Percentiles rank a stretch among this genome's conserved stretches.
Evolutionary conservation across 139 green algal species (phyloP).

Genomic region (Closterium sp.): DNA sequence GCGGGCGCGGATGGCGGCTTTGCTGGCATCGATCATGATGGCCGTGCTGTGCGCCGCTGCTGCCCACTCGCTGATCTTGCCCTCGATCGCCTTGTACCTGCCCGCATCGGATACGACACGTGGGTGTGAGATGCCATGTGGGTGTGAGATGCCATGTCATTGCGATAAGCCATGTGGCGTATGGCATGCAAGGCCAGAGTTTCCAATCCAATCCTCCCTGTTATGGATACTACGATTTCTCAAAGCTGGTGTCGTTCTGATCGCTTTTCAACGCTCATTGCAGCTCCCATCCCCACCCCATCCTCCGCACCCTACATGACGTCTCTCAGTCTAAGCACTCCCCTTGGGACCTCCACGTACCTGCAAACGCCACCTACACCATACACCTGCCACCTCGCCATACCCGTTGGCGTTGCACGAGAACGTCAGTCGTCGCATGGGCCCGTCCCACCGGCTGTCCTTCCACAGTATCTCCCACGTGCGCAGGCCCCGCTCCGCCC

Average conservation of each 20-base stretch:
- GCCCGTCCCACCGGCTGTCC: background rate
- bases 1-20: background rate
- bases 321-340: too few relatives aligned
- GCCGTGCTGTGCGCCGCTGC: constrained; percentile 5
- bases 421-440: background rate
- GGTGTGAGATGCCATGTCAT: background rate
- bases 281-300: background rate
- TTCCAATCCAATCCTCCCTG: background rate
- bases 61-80: constrained; percentile 21
- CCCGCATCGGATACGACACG: background rate
- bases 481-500: background rate
- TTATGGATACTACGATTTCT: background rate
- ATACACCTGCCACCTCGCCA: background rate
- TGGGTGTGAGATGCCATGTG: background rate
- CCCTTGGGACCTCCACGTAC: background rate
- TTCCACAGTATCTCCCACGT: background rate
- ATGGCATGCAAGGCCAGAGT: background rate
- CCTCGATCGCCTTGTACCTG: constrained; percentile 18
- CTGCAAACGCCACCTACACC: background rate
- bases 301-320: background rate
- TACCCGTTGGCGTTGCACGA: background rate
- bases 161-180: background rate
- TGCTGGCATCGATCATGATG: constrained; percentile 3
- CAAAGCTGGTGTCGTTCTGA: too few relatives aligned
- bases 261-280: too few relatives aligned